Conservation (phyloP, 805 yeast genomes). For the Kodamaea laetipori region DNA sequence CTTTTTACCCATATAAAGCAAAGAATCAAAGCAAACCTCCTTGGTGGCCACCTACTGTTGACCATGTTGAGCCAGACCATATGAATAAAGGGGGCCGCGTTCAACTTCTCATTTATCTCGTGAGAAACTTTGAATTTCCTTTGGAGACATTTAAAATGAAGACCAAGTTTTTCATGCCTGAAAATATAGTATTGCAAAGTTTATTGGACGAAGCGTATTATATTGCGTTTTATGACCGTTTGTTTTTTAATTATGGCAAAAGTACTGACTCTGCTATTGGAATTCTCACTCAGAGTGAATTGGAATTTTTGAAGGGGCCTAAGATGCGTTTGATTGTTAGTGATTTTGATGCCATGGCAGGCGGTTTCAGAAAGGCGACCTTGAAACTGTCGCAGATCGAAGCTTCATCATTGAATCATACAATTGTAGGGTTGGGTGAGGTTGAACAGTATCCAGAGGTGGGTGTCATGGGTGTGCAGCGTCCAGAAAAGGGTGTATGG, state of each 20-base stretch:
- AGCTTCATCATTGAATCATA: too few species aligned
- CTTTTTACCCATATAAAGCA: constrained; percentile 59
- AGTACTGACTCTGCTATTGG: neutral
- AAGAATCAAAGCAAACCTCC: constrained; percentile 53
- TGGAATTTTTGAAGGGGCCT: constrained; percentile 6
- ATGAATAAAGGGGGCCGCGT: constrained; percentile 60
- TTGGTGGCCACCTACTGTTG: constrained; percentile 70
- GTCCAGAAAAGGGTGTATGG: too few species aligned
- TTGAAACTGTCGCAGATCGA: too few species aligned
- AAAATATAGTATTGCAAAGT: neutral
- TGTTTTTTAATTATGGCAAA: constrained; percentile 14
- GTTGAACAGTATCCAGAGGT: too few species aligned
- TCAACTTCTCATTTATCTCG: constrained; percentile 45
- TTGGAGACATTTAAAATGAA: constrained; percentile 17
- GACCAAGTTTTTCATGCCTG: constrained; percentile 7
- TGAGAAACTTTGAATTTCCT: constrained; percentile 22
- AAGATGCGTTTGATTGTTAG: constrained; percentile 17
- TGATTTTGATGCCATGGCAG: constrained; percentile 11
- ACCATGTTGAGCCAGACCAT: constrained; percentile 77
- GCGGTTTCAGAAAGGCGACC: neutral
- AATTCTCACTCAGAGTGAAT: neutral
- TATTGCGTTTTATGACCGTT: constrained; percentile 28
- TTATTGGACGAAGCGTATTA: constrained; percentile 31
- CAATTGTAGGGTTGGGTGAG: too few species aligned
- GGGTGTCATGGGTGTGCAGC: too few species aligned